Percentiles rank a stretch among this genome's conserved stretches.
Evolutionary conservation across 2,329 filamentous ascomycete genomes (phyloP).

Genomic region (Alternaria sp.): DNA sequence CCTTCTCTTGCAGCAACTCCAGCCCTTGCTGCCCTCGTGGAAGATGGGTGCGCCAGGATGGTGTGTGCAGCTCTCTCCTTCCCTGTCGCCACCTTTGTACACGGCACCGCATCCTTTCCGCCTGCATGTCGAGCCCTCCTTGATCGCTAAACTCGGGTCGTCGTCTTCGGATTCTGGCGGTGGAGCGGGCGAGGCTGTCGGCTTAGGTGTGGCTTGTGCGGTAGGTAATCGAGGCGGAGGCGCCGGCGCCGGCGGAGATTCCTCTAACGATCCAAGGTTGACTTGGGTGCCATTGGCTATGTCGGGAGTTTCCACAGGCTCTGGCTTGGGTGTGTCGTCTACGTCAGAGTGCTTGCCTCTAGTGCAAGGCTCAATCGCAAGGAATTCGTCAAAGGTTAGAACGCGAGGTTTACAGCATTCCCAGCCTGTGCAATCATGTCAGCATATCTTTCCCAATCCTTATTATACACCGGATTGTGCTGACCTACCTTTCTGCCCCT

Average conservation of each 20-base stretch:
- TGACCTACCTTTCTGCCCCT: slow-evolving; percentile 89
- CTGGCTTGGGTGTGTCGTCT: slow-evolving; percentile 70
- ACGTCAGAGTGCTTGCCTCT: slow-evolving; percentile 91
- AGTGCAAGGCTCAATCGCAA: slow-evolving; percentile 89
- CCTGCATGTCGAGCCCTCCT: slow-evolving; percentile 77
- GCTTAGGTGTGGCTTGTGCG: slow-evolving; percentile 38
- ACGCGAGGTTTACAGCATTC: slow-evolving; percentile 98
- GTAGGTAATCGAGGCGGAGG: slow-evolving; percentile 47
- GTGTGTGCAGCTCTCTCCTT: slow-evolving; percentile 80
- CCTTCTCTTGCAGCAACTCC: slow-evolving; percentile 93
- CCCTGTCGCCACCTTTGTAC: slow-evolving; percentile 64
- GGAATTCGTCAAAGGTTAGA: slow-evolving; percentile 97
- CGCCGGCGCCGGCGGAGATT: slow-evolving; percentile 44
- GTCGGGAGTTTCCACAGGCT: slow-evolving; percentile 59
- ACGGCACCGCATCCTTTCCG: slow-evolving; percentile 74
- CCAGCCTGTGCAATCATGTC: slow-evolving; percentile 72
- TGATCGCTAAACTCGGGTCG: slow-evolving; percentile 76
- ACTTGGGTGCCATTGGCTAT: slow-evolving; percentile 50
- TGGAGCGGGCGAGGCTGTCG: slow-evolving; percentile 41
- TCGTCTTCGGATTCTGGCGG: slow-evolving; percentile 77
- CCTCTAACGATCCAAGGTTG: slow-evolving; percentile 43
- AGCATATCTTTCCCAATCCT: not conserved
- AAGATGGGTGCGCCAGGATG: slow-evolving; percentile 93
- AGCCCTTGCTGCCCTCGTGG: slow-evolving; percentile 97
- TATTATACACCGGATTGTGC: not conserved